These are phyloP conservation scores for Endoconidiophora polonica DNA, from an alignment of 2,329 filamentous ascomycete species.

Conservation along the genomic window DNA sequence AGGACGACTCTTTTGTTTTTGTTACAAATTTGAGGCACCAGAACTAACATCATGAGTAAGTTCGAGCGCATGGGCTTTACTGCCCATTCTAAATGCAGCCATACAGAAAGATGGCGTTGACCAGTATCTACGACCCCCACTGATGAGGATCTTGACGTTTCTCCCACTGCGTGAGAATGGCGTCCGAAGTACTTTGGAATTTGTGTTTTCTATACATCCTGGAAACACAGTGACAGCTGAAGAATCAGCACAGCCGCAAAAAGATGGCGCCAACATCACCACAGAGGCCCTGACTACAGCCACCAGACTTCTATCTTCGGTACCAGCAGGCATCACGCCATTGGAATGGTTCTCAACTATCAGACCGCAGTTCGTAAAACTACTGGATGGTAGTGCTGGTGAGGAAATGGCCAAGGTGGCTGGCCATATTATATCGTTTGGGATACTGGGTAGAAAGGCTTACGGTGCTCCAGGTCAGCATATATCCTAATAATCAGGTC, in stretches of 20 bases:
- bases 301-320: conserved; percentile 41
- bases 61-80: conserved; percentile 31
- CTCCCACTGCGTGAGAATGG: conserved; percentile 46
- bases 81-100: conserved; percentile 45
- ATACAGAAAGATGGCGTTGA: conserved; percentile 44
- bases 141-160: conserved; percentile 40
- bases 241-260: conserved; percentile 30
- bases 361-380: conserved; percentile 39
- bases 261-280: conserved; percentile 46
- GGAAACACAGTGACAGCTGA: conserved; percentile 26
- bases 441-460: conserved; percentile 46
- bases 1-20: neutral
- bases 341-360: conserved; percentile 44
- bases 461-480: conserved; percentile 42
- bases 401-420: conserved; percentile 41
- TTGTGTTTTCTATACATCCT: conserved; percentile 52
- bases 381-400: conserved; percentile 45
- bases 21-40: neutral
- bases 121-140: conserved; percentile 38
- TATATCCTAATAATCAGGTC: neutral
- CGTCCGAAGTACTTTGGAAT: conserved; percentile 52
- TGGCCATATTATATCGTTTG: conserved; percentile 47
- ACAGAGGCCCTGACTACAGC: conserved; percentile 50
- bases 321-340: conserved; percentile 36
- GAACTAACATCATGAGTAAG: conserved; percentile 16